Evolutionary conservation across 352 stramenopile species (phyloP), one percentile per base, ranked within the genome.

Genomic region (Pythium brachiatum): DNA sequence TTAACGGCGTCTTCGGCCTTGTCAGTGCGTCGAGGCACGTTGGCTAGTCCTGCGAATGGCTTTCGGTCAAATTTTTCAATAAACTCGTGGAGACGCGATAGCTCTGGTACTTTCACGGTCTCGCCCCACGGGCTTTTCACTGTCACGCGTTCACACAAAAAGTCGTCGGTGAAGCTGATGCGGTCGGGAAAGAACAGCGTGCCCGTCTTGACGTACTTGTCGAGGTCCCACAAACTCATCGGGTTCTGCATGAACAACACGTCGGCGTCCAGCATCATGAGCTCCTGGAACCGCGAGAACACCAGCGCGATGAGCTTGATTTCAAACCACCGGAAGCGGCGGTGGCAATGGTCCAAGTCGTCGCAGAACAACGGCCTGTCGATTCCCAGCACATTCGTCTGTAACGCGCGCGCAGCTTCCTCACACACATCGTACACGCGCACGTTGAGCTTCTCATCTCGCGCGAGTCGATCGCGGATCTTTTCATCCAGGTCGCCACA

Each of bases 251-350:
- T 78, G 54, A 90, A 78, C 36, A 90, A 55, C 11, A 75, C 75
- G 60, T 94, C 84, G 31, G 83, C 83, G 70, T 94, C 84, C 26
- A 92, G 53, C 23, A 92, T 60, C 84, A 92, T 89, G 34, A 92
- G 60, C 47, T 94, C 75, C 36, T 80, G 60, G 43, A 94, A 91
- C 7, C 63, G 71, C 13, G 84, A 92, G 56, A 86, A 81, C 7
- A 91, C 25, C 2, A 92, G 54, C 15, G 72, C 64, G 36, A 92
- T 48, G 48, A 90, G 56, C 74, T 90, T 90, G 60, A 92, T 82
- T 41, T 71, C 65, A 51, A 89, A 92, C 39, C 64, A 73, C 4
- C 83, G 75, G 64, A 79, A 90, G 11, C 60, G 66, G 55, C 65
- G 60, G 27, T 82, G 70, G 55, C 83, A 92, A 23, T 73, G 46